Conservation (phyloP, 2,329 filamentous ascomycete species). For the Waltergamsia citrina region DNA sequence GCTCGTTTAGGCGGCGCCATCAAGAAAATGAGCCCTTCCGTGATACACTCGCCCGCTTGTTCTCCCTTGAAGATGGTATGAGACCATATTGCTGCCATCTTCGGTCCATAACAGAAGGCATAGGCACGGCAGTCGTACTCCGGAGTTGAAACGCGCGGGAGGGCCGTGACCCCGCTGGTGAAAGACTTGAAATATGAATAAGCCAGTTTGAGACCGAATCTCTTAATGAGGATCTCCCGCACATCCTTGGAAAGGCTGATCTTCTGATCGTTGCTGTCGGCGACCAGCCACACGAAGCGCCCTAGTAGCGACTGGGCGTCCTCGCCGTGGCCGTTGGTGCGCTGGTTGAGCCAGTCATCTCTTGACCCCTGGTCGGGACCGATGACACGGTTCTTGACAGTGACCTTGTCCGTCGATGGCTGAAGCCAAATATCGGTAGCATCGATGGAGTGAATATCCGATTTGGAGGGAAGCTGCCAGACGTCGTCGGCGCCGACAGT, state of each 20-base stretch:
- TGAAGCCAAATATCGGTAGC: conserved; percentile 2
- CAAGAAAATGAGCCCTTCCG: conserved; percentile 20
- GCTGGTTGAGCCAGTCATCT: conserved; percentile 2
- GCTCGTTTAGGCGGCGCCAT: conserved; percentile 2
- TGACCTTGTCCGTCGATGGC: background rate
- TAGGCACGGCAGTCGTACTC: conserved; percentile 12
- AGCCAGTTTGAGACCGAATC: conserved; percentile 19
- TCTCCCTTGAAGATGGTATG: conserved; percentile 10
- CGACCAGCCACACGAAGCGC: conserved; percentile 17
- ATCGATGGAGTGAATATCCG: background rate
- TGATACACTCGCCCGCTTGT: conserved; percentile 9
- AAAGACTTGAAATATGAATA: conserved; percentile 21
- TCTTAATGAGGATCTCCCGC: conserved; percentile 11
- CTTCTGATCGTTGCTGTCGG: conserved; percentile 10
- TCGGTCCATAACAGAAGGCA: conserved; percentile 25
- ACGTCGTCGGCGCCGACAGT: background rate
- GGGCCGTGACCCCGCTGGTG: conserved; percentile 20
- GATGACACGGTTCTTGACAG: conserved; percentile 1
- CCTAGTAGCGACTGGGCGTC: conserved; percentile 14
- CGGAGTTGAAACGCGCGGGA: conserved; percentile 8
- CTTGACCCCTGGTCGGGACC: background rate
- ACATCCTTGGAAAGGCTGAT: conserved; percentile 14
- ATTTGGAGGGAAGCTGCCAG: background rate
- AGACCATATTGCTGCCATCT: conserved; percentile 26
- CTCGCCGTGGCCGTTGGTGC: background rate